Evolutionary conservation across 495 filamentous ascomycete species (phyloP), one percentile per base, ranked within the genome.

Genomic region (Haplographium delicatum): DNA sequence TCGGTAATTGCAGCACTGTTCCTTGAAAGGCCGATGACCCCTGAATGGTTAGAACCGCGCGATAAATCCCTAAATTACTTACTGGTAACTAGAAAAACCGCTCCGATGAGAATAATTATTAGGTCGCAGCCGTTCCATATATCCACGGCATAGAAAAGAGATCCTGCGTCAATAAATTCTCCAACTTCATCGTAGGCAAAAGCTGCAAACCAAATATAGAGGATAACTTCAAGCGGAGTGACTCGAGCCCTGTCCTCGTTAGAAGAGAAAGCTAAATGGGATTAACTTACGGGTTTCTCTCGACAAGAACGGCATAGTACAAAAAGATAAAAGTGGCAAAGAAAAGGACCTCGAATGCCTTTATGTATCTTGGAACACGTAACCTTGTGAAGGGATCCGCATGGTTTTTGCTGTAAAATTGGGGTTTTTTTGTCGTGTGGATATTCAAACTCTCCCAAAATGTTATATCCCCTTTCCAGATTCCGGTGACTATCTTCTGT

Each of bases 61-160:
- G n/a, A n/a, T n/a, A n/a, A n/a, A n/a, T n/a, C n/a, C n/a, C n/a
- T n/a, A n/a, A n/a, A n/a, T n/a, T n/a, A n/a, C n/a, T n/a, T n/a
- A n/a, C n/a, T 75, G 25, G 82, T 63, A 22, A 84, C 65, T 26
- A 89, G 73, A 66, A 87, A 96, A 10, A 78, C 74, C 30, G 83
- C 59, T 3, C 89, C 91, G 19, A 91, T 87, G n/a, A 77, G 67
- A 23, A 96, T 91, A 56, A 96, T 95, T 31, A 79, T 81, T 48
- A 95, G 62, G 61, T 96, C 91, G 74, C 91, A 96, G 19, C 88
- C 62, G 56, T 84, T 91, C 90, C 91, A 96, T 49, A 96, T 86
- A 60, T 94, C 89, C 39, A 84, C 80, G 15, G 84, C 80, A 60
- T 95, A 96, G 63, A 96, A 90, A 24, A 88, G 67, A 15, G 84